phyloP scores from a whole-genome alignment of 2,329 filamentous ascomycete species.

The Alternaria angustiovoidea region DNA sequence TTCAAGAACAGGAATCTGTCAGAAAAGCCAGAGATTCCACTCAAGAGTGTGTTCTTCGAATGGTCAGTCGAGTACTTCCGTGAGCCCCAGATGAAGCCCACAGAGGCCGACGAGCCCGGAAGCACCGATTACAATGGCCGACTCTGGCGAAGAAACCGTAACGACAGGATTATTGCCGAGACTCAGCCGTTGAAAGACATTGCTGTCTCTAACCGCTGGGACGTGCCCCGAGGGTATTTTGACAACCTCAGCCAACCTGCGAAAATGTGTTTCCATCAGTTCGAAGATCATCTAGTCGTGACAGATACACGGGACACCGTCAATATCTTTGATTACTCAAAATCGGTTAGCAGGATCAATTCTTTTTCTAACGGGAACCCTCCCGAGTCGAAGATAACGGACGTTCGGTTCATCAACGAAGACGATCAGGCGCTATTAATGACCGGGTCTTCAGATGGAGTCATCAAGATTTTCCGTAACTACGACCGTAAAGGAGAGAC shows the following conservation, averaged over 20 bases:
- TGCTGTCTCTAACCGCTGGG: conserved; percentile 87
- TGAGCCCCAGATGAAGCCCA: conserved; percentile 96
- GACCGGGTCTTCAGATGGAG: conserved; percentile 93
- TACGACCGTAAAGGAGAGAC: conserved; percentile 81
- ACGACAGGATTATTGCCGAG: conserved; percentile 89
- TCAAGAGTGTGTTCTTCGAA: conserved; percentile 85
- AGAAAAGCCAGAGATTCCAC: conserved; percentile 71
- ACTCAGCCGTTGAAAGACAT: conserved; percentile 93
- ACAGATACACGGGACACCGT: conserved; percentile 93
- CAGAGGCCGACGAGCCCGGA: conserved; percentile 93
- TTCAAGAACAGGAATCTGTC: conserved; percentile 71
- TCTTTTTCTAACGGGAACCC: conserved; percentile 96
- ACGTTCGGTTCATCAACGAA: conserved; percentile 97
- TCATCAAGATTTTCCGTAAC: conserved; percentile 90
- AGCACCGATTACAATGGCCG: conserved; percentile 96
- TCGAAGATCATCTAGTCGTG: conserved; percentile 93
- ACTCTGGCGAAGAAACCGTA: conserved; percentile 89
- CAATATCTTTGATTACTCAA: conserved; percentile 79
- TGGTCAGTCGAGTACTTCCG: conserved; percentile 98
- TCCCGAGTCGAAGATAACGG: conserved; percentile 86
- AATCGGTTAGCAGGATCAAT: conserved; percentile 72
- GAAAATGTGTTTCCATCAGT: conserved; percentile 97
- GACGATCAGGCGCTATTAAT: conserved; percentile 95
- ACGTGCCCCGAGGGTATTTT: conserved; percentile 80
- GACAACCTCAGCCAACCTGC: conserved; percentile 89